Evolutionary conservation across 345 rosid genomes (phyloP).

Genomic region (Physaria fendleri): DNA sequence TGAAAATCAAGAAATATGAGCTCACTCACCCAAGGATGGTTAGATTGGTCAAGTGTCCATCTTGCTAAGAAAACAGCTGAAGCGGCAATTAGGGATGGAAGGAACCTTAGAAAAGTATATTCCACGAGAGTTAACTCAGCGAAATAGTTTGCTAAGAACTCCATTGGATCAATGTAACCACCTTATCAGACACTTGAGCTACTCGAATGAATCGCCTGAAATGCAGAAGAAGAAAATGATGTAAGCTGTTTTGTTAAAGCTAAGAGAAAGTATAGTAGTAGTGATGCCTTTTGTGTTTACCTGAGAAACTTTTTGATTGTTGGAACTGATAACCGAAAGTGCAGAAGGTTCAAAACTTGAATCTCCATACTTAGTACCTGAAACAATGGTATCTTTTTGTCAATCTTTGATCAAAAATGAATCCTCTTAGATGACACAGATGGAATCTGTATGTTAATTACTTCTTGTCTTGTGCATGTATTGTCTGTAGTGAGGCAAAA

Average conservation of each 20-base stretch:
- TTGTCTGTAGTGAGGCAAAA: conserved; percentile 89
- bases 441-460: conserved; percentile 8
- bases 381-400: not conserved
- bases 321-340: conserved; percentile 20
- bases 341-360: conserved; percentile 5
- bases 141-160: conserved; percentile 68
- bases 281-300: not conserved
- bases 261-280: not conserved
- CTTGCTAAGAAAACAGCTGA: conserved; percentile 78
- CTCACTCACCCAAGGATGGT: conserved; percentile 82
- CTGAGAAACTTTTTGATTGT: conserved; percentile 27
- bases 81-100: conserved; percentile 75
- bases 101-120: conserved; percentile 54
- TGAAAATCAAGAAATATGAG: not conserved
- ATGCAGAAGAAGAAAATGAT: not conserved
- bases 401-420: not conserved
- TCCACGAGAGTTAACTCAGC: conserved; percentile 71
- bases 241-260: not conserved
- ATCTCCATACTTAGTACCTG: conserved; percentile 25
- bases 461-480: conserved; percentile 70
- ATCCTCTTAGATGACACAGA: not conserved
- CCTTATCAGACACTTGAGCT: conserved; percentile 64
- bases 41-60: conserved; percentile 71
- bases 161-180: conserved; percentile 37
- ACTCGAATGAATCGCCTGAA: conserved; percentile 76